Evolutionary conservation across 2,329 filamentous ascomycete species (phyloP).

Genomic region (Sarocladiaceae sp.): DNA sequence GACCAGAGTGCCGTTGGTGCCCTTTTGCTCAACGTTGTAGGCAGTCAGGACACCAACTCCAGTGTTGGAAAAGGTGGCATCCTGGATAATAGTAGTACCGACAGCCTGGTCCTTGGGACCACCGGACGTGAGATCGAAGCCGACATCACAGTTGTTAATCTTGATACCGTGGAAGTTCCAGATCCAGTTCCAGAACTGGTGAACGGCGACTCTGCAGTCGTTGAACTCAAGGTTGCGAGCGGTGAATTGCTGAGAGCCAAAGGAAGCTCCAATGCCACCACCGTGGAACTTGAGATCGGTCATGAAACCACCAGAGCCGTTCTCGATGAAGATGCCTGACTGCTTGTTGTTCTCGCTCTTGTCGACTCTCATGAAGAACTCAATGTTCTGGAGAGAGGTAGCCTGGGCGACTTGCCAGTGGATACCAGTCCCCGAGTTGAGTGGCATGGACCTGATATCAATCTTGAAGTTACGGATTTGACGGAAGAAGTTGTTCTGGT

Average conservation of each 20-base stretch:
- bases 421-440: slow-evolving; percentile 61
- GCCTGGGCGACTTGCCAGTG: slow-evolving; percentile 87
- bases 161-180: neutral
- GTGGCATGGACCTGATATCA: slow-evolving; percentile 64
- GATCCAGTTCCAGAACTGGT: slow-evolving; percentile 21
- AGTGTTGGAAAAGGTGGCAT: slow-evolving; percentile 75
- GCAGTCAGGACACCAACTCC: slow-evolving; percentile 67
- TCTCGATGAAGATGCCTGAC: slow-evolving; percentile 80
- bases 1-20: slow-evolving; percentile 76
- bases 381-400: slow-evolving; percentile 74
- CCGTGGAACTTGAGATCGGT: slow-evolving; percentile 80
- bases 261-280: slow-evolving; percentile 71
- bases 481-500: slow-evolving; percentile 82
- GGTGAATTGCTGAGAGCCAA: slow-evolving; percentile 86
- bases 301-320: slow-evolving; percentile 81
- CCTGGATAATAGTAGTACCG: slow-evolving; percentile 78
- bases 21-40: slow-evolving; percentile 57
- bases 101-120: slow-evolving; percentile 66
- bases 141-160: slow-evolving; percentile 67
- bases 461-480: slow-evolving; percentile 79
- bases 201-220: slow-evolving; percentile 76
- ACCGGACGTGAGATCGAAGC: slow-evolving; percentile 71
- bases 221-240: slow-evolving; percentile 80
- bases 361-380: slow-evolving; percentile 73
- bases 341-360: slow-evolving; percentile 61